These are phyloP conservation scores for Citeromyces nyonsensis DNA, from an alignment of 805 yeast genomes.

Conservation along the genomic window DNA sequence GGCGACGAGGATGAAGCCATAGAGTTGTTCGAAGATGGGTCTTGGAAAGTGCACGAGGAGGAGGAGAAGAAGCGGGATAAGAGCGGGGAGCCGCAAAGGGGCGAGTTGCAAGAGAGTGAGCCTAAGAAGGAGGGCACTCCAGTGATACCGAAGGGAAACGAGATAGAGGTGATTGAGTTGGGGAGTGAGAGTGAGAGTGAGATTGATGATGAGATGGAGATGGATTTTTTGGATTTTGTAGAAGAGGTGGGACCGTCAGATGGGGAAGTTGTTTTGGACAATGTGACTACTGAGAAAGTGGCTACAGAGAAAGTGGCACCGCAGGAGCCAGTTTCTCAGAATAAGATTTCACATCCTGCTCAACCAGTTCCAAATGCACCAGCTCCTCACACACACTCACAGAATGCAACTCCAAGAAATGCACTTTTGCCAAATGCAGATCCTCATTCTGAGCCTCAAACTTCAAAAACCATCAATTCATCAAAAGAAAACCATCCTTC, in stretches of 20 bases:
- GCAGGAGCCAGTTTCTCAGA: background rate
- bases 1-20: slow-evolving; percentile 46
- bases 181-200: slow-evolving; percentile 22
- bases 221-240: background rate
- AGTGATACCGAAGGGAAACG: slow-evolving; percentile 7
- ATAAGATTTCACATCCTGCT: background rate
- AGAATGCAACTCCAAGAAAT: too few species aligned
- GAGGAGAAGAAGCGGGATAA: slow-evolving; percentile 10
- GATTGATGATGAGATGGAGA: slow-evolving; percentile 14
- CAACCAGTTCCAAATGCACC: slow-evolving; percentile 1
- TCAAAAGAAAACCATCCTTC: too few species aligned
- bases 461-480: too few species aligned
- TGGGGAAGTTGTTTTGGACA: too few species aligned
- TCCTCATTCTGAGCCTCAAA: too few species aligned
- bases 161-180: slow-evolving; percentile 28
- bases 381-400: too few species aligned
- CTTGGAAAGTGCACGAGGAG: slow-evolving; percentile 33
- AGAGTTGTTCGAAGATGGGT: slow-evolving; percentile 54
- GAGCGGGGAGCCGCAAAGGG: slow-evolving; percentile 8
- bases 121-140: slow-evolving; percentile 3
- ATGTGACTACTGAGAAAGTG: too few species aligned
- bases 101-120: slow-evolving; percentile 3
- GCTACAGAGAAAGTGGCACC: too few species aligned
- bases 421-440: too few species aligned
- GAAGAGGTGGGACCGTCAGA: background rate